Evolutionary conservation across 164 flowering plant genomes (phyloP), one percentile per base, ranked within the genome.

Genomic region (Stephania yunnanensis): DNA sequence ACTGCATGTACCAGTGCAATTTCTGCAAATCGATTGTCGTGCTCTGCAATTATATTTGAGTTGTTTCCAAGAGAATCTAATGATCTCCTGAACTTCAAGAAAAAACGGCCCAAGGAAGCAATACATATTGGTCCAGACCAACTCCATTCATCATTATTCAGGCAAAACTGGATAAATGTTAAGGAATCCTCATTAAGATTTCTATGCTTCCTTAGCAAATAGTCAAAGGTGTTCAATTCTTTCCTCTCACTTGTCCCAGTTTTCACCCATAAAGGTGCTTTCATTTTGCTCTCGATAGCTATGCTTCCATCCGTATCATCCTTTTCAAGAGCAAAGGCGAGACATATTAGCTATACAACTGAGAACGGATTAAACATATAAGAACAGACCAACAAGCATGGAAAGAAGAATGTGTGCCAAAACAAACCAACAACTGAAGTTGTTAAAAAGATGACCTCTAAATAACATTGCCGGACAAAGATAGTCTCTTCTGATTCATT

Each of bases 91-190:
- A 95, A 93, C 83, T 90, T 95, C 69, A 95, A 70, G 80, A 89
- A 93, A 83, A 95, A 95, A 7, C 86, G 82, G 74, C 99, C 99
- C 15, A 95, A 81, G 46, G 98, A 93, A 78, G 92, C 87, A 78
- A 93, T 83, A 76, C 98, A 93, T 25, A 95, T 83, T 72, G 99
- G 99, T 46, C 98, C 99, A 70, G 98, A 95, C 98, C 97, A 93
- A 69, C 83, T 80, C 55, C 83, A 80, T 50, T 84, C 86, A 74
- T 82, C 46, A 46, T 84, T 82, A 77, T 84, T 81, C 72, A 84
- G 81, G 31, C 81, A 83, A 81, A 95, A 92, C 74, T 89, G 97
- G 70, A 93, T 78, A 75, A 76, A 86, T 64, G 81, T 76, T 22
- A 81, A 75, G 17, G 87, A 81, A 74, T 86, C 93, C 75, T 88